phyloP scores from a whole-genome alignment of 108 stramenopile species.

The Pseudonitzschia delicatissima region DNA sequence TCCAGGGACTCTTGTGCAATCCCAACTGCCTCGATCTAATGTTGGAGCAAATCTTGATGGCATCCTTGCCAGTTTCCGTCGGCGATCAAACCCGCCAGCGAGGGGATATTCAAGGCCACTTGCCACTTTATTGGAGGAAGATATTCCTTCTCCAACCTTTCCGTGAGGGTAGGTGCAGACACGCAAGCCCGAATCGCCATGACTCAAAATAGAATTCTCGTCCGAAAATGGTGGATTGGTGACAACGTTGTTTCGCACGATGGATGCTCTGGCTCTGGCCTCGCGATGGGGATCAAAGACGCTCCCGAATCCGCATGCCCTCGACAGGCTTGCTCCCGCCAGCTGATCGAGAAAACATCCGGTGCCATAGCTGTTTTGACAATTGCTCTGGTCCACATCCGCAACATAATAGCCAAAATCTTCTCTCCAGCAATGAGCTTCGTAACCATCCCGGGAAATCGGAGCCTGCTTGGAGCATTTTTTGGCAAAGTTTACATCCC shows the following conservation, averaged over 20 bases:
- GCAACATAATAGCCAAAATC: conserved; percentile 14
- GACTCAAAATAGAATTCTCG: background rate
- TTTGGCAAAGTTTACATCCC: conserved; percentile 14
- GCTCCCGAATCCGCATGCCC: conserved; percentile 11
- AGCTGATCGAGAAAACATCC: conserved; percentile 25
- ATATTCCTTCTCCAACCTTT: background rate
- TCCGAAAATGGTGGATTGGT: conserved; percentile 9
- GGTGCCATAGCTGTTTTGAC: conserved; percentile 10
- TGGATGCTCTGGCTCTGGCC: conserved; percentile 11
- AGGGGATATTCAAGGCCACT: conserved; percentile 18
- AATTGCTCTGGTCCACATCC: conserved; percentile 21
- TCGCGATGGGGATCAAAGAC: conserved; percentile 14
- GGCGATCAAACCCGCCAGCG: conserved; percentile 7
- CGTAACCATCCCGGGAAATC: background rate
- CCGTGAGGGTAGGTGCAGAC: conserved; percentile 20
- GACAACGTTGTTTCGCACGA: conserved; percentile 12
- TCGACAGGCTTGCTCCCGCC: conserved; percentile 5
- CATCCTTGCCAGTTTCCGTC: conserved; percentile 14
- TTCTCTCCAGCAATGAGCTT: conserved; percentile 15
- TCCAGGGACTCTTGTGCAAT: conserved; percentile 18
- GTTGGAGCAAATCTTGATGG: background rate
- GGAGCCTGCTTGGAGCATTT: conserved; percentile 10
- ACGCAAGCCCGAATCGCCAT: conserved; percentile 15
- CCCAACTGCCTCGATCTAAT: conserved; percentile 17
- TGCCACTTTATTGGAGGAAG: conserved; percentile 5